Base-by-base conservation (phyloP, 768 basidiomycete species). In the Asterophora lycoperdoides region DNA sequence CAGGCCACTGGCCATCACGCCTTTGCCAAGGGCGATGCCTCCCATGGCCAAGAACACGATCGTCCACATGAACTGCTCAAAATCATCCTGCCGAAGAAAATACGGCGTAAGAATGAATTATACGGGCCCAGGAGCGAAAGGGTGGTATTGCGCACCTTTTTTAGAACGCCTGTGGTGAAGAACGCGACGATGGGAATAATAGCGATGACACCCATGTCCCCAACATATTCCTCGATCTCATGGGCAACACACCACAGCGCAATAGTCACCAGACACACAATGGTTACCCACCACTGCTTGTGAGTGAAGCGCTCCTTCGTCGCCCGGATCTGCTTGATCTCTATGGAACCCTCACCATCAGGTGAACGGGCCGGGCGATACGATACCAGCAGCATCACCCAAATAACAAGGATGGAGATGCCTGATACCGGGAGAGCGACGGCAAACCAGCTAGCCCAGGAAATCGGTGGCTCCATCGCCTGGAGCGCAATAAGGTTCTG, bases 31-130 rank as follows among this genome's bases (percentile, higher is more conserved):
- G 0, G 93, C 92, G 44, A 97, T 94, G 33, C 96, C 96, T 18
- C 95, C 95, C 96, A 97, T 99, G 4, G 93, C 92, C 50, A 95
- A 76, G 70, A 95, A 95, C 20, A 97, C 92, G 46, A 95, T 92
- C 6, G 86, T 86, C 93, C 93, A 95, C 49, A 87, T 77, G 66
- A 93, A 92, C 60, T 91, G 89, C 60, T 95, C 92, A 64, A 95
- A 97, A 67, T 96, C 93, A 51, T 92, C 91, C 91, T 93, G 62
- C 14, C 34, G 41, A 42, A 30, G 28, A 39, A 26, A 57, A 32
- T 48, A 46, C 28, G 26, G 32, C 37, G 15, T 19, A 9, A 36
- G 35, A 37, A 20, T 42, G 32, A 20, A 30, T 14, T 29, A 32
- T 15, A 30, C 6, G 52, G 36, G 35, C 34, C 26, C 37, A 18